Evolutionary conservation across 208 protist genomes (phyloP).

Genomic region (Leishmania braziliensis): DNA sequence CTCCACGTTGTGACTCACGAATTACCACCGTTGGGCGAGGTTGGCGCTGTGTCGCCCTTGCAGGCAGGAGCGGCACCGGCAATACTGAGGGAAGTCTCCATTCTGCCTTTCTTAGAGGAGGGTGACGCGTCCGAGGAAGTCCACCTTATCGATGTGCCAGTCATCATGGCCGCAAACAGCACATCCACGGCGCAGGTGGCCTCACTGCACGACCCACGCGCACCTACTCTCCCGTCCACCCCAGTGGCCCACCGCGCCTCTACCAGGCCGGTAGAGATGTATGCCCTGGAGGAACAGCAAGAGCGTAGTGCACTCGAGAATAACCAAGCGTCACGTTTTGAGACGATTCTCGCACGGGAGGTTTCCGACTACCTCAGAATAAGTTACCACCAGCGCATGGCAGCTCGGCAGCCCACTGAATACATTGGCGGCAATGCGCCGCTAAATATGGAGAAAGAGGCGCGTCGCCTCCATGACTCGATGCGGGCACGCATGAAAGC

Average conservation of each 20-base stretch:
- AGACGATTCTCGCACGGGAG: constrained; percentile 25
- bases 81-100: neutral
- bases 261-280: neutral
- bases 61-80: neutral
- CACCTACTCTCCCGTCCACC: constrained; percentile 3
- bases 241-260: constrained; percentile 9
- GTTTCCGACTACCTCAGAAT: constrained; percentile 26
- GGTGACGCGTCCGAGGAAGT: neutral
- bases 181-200: neutral
- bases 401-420: constrained; percentile 14
- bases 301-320: constrained; percentile 19
- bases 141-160: too few relatives aligned
- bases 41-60: neutral
- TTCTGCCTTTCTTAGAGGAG: neutral
- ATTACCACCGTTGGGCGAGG: neutral
- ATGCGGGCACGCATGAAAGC: constrained; percentile 17
- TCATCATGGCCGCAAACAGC: neutral
- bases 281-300: constrained; percentile 28
- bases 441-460: constrained; percentile 12
- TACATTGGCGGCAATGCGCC: constrained; percentile 2
- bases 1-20: neutral
- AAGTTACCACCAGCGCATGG: constrained; percentile 4
- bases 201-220: constrained; percentile 2
- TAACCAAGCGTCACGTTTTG: constrained; percentile 14
- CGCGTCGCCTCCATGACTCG: constrained; percentile 10